Conservation (phyloP, 148 eudicot species). For the Mesembryanthemum crystallinum region DNA sequence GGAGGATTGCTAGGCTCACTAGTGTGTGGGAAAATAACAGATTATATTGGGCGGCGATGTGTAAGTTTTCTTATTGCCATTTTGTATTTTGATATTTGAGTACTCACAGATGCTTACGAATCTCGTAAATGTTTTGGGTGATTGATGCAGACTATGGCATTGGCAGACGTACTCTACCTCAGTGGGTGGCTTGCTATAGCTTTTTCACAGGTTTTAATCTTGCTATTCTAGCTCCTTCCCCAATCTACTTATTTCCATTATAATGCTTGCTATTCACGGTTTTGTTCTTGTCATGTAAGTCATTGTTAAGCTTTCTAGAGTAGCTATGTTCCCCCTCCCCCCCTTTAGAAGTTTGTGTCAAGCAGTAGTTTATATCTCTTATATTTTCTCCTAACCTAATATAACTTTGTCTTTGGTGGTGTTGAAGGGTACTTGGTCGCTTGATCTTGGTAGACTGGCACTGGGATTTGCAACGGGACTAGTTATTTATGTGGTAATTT, state of each 20-base stretch:
- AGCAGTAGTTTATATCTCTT: neutral
- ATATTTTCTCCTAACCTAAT: neutral
- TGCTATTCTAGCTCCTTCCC: neutral
- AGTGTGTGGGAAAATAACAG: slow-evolving; percentile 50
- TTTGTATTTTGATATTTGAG: slow-evolving; percentile 4
- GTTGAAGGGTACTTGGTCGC: slow-evolving; percentile 46
- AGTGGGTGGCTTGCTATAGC: slow-evolving; percentile 52
- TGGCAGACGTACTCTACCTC: slow-evolving; percentile 35
- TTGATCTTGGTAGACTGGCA: slow-evolving; percentile 54
- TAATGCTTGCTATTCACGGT: neutral
- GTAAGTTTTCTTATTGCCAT: slow-evolving; percentile 28
- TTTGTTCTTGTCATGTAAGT: neutral
- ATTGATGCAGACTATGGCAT: slow-evolving; percentile 50
- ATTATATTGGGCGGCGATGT: slow-evolving; percentile 46
- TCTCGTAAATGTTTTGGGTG: neutral
- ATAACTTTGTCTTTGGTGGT: neutral
- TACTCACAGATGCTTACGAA: neutral
- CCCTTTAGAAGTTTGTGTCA: neutral
- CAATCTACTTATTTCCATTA: neutral
- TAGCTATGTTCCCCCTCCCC: neutral
- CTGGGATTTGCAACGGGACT: slow-evolving; percentile 48
- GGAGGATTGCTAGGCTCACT: slow-evolving; percentile 58
- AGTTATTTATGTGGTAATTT: slow-evolving; percentile 42
- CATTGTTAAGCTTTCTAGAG: neutral
- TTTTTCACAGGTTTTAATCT: slow-evolving; percentile 38